Conservation (phyloP, 2,329 filamentous ascomycete genomes). For the Spiromastix sp. region DNA sequence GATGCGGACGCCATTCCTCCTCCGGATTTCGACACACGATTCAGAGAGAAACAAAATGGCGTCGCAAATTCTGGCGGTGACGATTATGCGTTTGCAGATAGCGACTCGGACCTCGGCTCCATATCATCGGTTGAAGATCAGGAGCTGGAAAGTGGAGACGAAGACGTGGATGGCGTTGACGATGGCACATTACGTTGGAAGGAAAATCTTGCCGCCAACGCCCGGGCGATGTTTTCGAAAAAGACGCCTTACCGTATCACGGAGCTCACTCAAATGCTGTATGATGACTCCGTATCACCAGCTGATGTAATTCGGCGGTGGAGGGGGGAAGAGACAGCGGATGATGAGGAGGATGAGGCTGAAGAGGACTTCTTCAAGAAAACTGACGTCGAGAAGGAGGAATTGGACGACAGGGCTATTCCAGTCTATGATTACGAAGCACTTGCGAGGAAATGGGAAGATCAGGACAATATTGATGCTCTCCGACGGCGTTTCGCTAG, state of each 20-base stretch:
- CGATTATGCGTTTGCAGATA: constrained; percentile 86
- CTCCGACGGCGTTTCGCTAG: constrained; percentile 68
- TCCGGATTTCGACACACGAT: constrained; percentile 33
- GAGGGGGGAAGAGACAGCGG: constrained; percentile 51
- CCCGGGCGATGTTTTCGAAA: constrained; percentile 58
- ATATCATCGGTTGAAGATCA: constrained; percentile 56
- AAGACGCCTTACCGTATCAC: constrained; percentile 64
- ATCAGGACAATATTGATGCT: constrained; percentile 64
- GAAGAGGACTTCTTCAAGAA: constrained; percentile 57
- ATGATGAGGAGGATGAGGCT: constrained; percentile 50
- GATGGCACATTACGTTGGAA: constrained; percentile 74
- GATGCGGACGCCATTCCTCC: constrained; percentile 29
- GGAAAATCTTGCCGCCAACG: constrained; percentile 67
- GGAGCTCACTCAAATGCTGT: constrained; percentile 80
- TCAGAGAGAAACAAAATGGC: constrained; percentile 40
- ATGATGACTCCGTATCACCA: constrained; percentile 69
- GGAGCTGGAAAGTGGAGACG: constrained; percentile 44
- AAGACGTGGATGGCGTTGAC: constrained; percentile 40
- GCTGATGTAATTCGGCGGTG: constrained; percentile 68
- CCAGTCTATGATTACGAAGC: constrained; percentile 71
- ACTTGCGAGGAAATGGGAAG: constrained; percentile 76
- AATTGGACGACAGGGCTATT: constrained; percentile 64
- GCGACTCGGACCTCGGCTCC: constrained; percentile 90
- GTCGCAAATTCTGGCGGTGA: constrained; percentile 48
- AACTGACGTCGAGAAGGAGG: constrained; percentile 38